Base-by-base conservation (phyloP, 2,329 filamentous ascomycete genomes). In the Trichothecium roseum region DNA sequence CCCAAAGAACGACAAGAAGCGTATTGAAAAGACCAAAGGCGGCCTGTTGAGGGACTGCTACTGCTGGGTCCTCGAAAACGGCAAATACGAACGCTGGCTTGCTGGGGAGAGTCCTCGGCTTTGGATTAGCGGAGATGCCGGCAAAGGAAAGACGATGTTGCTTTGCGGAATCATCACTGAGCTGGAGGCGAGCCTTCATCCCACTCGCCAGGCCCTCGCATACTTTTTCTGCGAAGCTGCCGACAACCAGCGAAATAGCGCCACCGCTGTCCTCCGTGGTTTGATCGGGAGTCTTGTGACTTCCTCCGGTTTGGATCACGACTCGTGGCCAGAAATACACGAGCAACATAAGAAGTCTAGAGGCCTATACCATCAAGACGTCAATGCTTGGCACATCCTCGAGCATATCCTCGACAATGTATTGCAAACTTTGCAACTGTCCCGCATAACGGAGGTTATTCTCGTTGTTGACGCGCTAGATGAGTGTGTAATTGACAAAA, bases 221-320 rank as follows among this genome's bases (percentile, higher is more conserved):
- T 45, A 32, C 39, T 65, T 65, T 47, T 63, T 69, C 47, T 70
- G 60, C 42, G 55, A 71, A 42, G 49, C 50, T 8, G 56, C 55
- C 4, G 46, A 66, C 30, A 16, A 39, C 1, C 37, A 45, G 1
- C 29, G 65, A 16, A 66, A 63, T 39, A 62, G 44, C 32, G 58
- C 58, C 0, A 52, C 44, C 1, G 50, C 62, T 1, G 56, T 68
- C 0, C 42, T 71, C 2, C 55, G 60, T 0, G 62, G 66, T 0
- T 49, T 72, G 0, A 50, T 69, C 1, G 65, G 55, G 28, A 24
- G 59, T 9, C 49, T 73, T 0, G 34, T 60, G 2, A 29, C 20
- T 10, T 24, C 20, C 10, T 24, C 20, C 20, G 20, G 20, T 10
- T 10, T 6, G 20, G 20, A 24, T 24, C 20, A 24, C 20, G 20